Conservation (phyloP, 805 yeast species). For the Zygosaccharomyces kombuchaensis region DNA sequence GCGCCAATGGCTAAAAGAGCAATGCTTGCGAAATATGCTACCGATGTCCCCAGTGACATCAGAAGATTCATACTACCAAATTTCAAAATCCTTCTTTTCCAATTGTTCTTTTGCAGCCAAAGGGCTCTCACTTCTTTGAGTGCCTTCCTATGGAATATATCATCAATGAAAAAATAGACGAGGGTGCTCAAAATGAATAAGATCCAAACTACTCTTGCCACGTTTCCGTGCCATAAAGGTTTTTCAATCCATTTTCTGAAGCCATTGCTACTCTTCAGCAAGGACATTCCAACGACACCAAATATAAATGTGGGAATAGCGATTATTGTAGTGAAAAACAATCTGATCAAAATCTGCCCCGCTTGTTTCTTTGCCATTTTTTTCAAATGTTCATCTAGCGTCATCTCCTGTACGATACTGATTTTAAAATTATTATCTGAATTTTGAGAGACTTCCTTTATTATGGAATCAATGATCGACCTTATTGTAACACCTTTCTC, state of each 20-base stretch:
- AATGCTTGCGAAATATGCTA: slow-evolving; percentile 66
- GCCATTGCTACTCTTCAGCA: slow-evolving; percentile 40
- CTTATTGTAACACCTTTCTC: slow-evolving; percentile 46
- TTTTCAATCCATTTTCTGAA: slow-evolving; percentile 53
- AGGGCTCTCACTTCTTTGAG: slow-evolving; percentile 51
- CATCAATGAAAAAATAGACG: slow-evolving; percentile 70
- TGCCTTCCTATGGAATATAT: slow-evolving; percentile 66
- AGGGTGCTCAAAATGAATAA: slow-evolving; percentile 64
- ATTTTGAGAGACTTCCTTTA: slow-evolving; percentile 38
- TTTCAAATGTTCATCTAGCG: slow-evolving; percentile 61
- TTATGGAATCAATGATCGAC: slow-evolving; percentile 46
- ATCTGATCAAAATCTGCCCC: slow-evolving; percentile 41
- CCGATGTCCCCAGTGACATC: slow-evolving; percentile 68
- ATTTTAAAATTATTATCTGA: slow-evolving; percentile 42
- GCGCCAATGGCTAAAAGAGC: slow-evolving; percentile 49
- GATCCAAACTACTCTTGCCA: slow-evolving; percentile 60
- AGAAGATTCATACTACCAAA: slow-evolving; percentile 78
- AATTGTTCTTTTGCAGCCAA: slow-evolving; percentile 53
- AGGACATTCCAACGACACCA: slow-evolving; percentile 66
- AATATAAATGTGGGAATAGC: slow-evolving; percentile 67
- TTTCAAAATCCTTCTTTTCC: slow-evolving; percentile 52
- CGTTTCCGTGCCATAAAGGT: slow-evolving; percentile 61
- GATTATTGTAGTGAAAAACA: slow-evolving; percentile 46
- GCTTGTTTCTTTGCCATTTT: slow-evolving; percentile 48
- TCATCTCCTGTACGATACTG: slow-evolving; percentile 47